Evolutionary conservation across 257 asterid genomes (phyloP).

Genomic region (Solanum dulcamara): DNA sequence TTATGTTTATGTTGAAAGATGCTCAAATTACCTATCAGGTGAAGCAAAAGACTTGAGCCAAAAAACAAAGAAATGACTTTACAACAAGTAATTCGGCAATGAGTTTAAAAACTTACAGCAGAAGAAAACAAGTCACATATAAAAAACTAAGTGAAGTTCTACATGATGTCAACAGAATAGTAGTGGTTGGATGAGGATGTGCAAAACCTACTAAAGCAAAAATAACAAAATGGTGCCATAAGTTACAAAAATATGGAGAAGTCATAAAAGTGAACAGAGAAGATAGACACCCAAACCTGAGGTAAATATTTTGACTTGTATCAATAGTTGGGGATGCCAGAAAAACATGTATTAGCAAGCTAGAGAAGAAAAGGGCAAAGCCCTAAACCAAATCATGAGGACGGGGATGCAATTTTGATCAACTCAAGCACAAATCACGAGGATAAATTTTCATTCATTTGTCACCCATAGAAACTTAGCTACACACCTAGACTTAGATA

Average conservation of each 20-base stretch:
- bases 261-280: neutral
- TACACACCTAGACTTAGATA: neutral
- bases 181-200: neutral
- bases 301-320: neutral
- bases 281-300: neutral
- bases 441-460: neutral
- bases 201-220: neutral
- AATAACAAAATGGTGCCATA: neutral
- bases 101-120: too few species aligned
- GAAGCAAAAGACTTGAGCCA: neutral
- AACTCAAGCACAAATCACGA: neutral
- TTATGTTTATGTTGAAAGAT: neutral
- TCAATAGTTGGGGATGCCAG: neutral
- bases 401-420: neutral
- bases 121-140: neutral
- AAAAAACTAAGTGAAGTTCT: neutral
- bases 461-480: neutral
- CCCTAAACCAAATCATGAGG: neutral
- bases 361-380: neutral
- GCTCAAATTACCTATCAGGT: neutral
- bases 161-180: neutral
- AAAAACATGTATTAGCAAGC: neutral
- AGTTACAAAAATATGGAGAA: neutral
- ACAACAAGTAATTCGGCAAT: neutral
- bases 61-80: neutral